Conservation (phyloP, 208 protist genomes). For the Leishmania lainsoni region DNA sequence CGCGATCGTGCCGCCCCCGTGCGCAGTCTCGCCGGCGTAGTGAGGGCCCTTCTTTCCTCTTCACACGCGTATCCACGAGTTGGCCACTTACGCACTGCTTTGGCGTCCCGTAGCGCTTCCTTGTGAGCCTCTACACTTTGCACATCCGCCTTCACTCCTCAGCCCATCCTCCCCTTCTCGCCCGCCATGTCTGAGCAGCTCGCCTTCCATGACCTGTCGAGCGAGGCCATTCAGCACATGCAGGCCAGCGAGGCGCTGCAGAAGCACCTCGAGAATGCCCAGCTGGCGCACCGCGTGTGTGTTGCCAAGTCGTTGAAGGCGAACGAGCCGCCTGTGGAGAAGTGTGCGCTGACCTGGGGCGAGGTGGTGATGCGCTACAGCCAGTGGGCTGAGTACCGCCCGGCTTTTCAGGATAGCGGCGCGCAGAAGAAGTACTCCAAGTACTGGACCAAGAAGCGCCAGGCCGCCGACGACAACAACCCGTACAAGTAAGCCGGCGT, state of each 20-base stretch:
- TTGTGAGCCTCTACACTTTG: background rate
- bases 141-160: background rate
- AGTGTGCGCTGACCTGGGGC: conserved; percentile 90
- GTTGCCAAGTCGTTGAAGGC: conserved; percentile 86
- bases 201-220: conserved; percentile 80
- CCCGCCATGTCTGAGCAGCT: conserved; percentile 53
- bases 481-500: conserved; percentile 34
- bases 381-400: conserved; percentile 86
- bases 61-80: background rate
- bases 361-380: conserved; percentile 89
- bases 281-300: conserved; percentile 87
- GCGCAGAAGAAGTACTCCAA: conserved; percentile 77
- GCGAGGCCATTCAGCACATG: conserved; percentile 74
- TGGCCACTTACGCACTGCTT: background rate
- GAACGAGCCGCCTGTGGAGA: conserved; percentile 68
- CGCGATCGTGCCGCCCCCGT: background rate
- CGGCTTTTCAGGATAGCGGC: conserved; percentile 76
- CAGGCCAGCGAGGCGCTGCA: conserved; percentile 81
- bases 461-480: conserved; percentile 58
- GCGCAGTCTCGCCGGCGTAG: background rate
- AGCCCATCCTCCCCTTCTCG: background rate
- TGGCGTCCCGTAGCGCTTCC: background rate
- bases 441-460: conserved; percentile 90
- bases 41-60: background rate
- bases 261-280: conserved; percentile 89